Conservation (phyloP, 139 green algal species). For the Astrephomene gubernaculifera region DNA sequence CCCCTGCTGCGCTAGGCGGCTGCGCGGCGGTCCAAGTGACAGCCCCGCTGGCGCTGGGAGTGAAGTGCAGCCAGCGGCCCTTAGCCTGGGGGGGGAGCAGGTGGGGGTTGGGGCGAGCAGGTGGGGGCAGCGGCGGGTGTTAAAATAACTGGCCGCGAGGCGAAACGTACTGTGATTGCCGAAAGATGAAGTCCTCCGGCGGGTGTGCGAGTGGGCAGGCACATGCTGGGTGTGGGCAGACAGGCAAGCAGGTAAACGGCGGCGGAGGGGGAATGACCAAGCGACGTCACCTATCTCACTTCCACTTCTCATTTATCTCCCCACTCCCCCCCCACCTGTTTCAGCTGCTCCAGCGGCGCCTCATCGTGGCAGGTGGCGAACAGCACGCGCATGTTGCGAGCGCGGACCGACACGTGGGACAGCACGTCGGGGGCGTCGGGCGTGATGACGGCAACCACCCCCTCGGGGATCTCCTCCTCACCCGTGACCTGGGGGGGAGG, state of each 20-base stretch:
- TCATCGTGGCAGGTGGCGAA: slow-evolving; percentile 78
- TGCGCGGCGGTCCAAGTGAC: slow-evolving; percentile 77
- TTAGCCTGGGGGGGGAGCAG: background rate
- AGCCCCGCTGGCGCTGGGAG: slow-evolving; percentile 78
- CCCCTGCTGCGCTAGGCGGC: background rate
- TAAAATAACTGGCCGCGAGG: too few species aligned
- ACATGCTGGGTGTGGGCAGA: too few species aligned
- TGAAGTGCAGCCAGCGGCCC: slow-evolving; percentile 67
- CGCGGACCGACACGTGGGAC: slow-evolving; percentile 90
- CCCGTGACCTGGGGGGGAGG: slow-evolving; percentile 58
- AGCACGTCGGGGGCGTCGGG: slow-evolving; percentile 91
- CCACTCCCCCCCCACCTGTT: slow-evolving; percentile 27
- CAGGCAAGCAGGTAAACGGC: too few species aligned
- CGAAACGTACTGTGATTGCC: too few species aligned
- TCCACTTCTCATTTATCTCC: too few species aligned
- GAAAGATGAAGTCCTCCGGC: too few species aligned
- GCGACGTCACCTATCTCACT: too few species aligned
- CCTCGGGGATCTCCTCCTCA: slow-evolving; percentile 96
- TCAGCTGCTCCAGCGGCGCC: slow-evolving; percentile 64
- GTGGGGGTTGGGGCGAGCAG: background rate
- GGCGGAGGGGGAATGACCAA: too few species aligned
- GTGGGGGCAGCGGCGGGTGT: background rate
- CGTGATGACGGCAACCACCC: slow-evolving; percentile 89
- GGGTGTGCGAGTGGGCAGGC: too few species aligned
- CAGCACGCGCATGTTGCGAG: slow-evolving; percentile 88